Evolutionary conservation across 83 land plant genomes (phyloP), one percentile per base, ranked within the genome.

Genomic region (Picea abies): DNA sequence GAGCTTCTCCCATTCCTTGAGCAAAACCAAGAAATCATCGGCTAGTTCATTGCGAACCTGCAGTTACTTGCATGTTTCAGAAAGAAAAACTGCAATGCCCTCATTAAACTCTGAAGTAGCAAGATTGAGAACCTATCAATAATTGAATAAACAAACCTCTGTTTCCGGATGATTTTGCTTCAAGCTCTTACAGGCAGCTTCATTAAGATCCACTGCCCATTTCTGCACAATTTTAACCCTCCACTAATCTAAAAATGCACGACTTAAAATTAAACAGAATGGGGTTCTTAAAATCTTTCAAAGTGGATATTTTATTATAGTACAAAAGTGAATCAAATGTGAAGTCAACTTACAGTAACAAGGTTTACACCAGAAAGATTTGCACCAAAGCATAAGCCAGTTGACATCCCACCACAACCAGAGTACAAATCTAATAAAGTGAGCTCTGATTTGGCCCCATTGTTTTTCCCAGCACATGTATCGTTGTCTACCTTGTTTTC

Each of bases 381-480:
- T 23, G 94, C 91, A 22, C 99, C 99, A 47, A 91, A 64, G 76
- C 94, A 92, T 15, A 98, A 63, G 0, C 99, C 99, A 85, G 99
- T 96, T 29, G 99, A 96, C 99, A 98, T 98, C 20, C 90, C 99
- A 64, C 99, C 99, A 91, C 99, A 98, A 10, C 99, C 99, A 37
- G 94, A 83, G 71, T 96, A 98, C 37, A 98, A 72, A 81, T 98
- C 99, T 15, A 97, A 71, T 9, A 97, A 76, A 12, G 84, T 20
- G 9, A 87, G 78, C 79, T 88, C 84, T 79, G 81, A 16, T 56
- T 83, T 85, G 35, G 44, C 29, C 3, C 17, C 11, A 10, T 35
- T 60, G 2, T 47, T 37, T 23, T 6, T 39, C n/a, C 44, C 75
- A 19, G 87, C 84, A 3, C 47, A 26, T 71, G 84, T 87, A 47